These are phyloP conservation scores for Naganishia albida DNA, from an alignment of 1,284 basidiomycete species.

Conservation along the genomic window DNA sequence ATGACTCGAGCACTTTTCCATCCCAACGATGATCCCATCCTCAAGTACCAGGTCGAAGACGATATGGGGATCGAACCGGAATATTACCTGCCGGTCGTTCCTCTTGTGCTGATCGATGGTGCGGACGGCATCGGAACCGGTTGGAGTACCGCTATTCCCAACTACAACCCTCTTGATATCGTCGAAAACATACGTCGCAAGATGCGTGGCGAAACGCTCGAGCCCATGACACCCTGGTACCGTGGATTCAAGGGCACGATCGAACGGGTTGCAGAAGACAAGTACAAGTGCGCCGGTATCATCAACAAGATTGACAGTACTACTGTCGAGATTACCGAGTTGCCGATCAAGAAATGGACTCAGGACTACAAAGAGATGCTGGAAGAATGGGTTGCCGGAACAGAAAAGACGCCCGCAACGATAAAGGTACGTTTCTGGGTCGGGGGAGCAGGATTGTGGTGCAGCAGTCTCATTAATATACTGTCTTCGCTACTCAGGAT, in stretches of 20 bases:
- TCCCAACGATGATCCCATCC: conserved; percentile 78
- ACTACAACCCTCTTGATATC: conserved; percentile 90
- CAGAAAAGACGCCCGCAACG: conserved; percentile 64
- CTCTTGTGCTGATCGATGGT: conserved; percentile 89
- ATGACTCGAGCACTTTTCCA: conserved; percentile 82
- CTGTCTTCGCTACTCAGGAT: conserved; percentile 61
- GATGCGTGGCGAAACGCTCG: conserved; percentile 82
- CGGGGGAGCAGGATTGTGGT: neutral
- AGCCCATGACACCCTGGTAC: conserved; percentile 95
- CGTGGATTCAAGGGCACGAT: conserved; percentile 87
- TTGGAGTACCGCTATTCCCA: conserved; percentile 93
- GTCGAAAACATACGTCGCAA: conserved; percentile 82
- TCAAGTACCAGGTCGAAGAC: conserved; percentile 85
- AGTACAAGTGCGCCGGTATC: conserved; percentile 81
- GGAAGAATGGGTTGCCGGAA: conserved; percentile 63
- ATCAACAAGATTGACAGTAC: conserved; percentile 77
- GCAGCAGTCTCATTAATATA: neutral
- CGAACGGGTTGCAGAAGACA: conserved; percentile 75
- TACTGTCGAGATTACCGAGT: conserved; percentile 91
- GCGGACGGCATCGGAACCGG: conserved; percentile 98
- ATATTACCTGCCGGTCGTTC: conserved; percentile 89
- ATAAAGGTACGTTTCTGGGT: conserved; percentile 58
- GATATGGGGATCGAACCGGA: conserved; percentile 88
- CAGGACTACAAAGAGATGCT: conserved; percentile 87
- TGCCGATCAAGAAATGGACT: conserved; percentile 96